phyloP scores from a whole-genome alignment of 352 stramenopile genomes.

The Blastocystis sp. region DNA sequence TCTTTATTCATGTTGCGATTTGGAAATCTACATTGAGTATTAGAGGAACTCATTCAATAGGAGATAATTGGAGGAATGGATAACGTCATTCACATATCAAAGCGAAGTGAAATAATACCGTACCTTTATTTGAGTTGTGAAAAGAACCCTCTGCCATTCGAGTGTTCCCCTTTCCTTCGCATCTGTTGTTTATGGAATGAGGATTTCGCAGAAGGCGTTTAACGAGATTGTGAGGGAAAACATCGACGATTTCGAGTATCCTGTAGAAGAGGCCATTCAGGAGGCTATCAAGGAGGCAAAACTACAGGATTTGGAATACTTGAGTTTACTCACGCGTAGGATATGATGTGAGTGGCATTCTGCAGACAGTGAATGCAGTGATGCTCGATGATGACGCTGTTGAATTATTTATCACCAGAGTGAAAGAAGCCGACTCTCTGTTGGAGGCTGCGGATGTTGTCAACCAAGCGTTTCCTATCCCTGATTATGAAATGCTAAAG shows the following conservation, averaged over 20 bases:
- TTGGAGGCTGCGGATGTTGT: constrained; percentile 2
- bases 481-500: no score
- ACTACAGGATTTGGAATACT: constrained; percentile 51
- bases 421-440: not conserved
- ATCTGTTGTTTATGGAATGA: no score
- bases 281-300: constrained; percentile 70
- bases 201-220: constrained; percentile 66
- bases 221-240: constrained; percentile 71
- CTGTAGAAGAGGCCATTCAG: constrained; percentile 69
- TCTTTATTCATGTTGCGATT: constrained; percentile 53
- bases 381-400: not conserved
- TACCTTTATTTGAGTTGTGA: no score
- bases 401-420: not conserved
- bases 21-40: no score
- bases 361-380: not conserved
- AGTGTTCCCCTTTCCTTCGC: no score
- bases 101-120: no score
- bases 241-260: constrained; percentile 72
- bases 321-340: not conserved
- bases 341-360: not conserved
- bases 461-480: not conserved
- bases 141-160: no score
- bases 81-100: not conserved
- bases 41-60: not conserved
- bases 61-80: not conserved